phyloP scores from a whole-genome alignment of 2,329 filamentous ascomycete genomes.

The Penicillium sp. region DNA sequence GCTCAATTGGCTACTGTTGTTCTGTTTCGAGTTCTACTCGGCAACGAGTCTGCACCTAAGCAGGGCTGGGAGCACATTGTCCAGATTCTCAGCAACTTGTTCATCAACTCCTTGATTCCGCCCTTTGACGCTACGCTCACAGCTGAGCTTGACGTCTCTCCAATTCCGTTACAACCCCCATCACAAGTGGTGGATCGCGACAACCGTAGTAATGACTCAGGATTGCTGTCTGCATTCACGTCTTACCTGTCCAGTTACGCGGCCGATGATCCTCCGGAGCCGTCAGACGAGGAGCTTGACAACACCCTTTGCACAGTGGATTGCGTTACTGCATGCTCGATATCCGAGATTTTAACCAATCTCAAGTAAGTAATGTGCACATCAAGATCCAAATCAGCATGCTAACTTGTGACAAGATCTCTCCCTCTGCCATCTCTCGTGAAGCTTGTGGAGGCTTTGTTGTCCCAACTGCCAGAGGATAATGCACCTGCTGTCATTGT shows the following conservation, averaged over 20 bases:
- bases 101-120: conserved; percentile 89
- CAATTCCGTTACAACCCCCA: conserved; percentile 86
- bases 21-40: conserved; percentile 87
- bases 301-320: conserved; percentile 93
- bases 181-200: conserved; percentile 91
- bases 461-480: conserved; percentile 85
- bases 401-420: conserved; percentile 46
- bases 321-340: conserved; percentile 85
- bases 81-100: conserved; percentile 91
- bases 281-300: conserved; percentile 94
- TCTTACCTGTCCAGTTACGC: conserved; percentile 99
- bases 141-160: conserved; percentile 67
- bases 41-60: conserved; percentile 74
- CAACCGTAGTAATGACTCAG: conserved; percentile 72
- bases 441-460: conserved; percentile 68
- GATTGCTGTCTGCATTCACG: conserved; percentile 90
- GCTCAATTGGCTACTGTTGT: conserved; percentile 92
- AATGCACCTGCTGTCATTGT: conserved; percentile 77
- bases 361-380: conserved; percentile 61
- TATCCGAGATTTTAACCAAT: conserved; percentile 79
- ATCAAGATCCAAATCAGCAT: conserved; percentile 5
- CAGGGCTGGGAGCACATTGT: conserved; percentile 66
- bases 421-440: conserved; percentile 62
- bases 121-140: conserved; percentile 70
- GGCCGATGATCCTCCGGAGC: conserved; percentile 94